phyloP scores from a whole-genome alignment of 805 yeast species.

The Zygosaccharomyces pseudorouxii region DNA sequence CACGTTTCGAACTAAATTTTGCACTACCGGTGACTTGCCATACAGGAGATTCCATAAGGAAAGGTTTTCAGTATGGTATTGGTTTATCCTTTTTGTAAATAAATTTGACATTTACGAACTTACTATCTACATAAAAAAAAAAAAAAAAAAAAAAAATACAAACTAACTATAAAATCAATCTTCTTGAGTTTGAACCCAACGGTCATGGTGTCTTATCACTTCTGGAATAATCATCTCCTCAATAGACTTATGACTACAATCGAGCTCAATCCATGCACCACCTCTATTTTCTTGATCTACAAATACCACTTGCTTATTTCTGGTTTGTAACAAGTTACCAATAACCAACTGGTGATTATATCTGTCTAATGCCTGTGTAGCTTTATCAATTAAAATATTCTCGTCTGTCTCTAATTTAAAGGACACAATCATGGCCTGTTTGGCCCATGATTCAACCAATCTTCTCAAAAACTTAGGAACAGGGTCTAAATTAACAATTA shows the following conservation, averaged over 20 bases:
- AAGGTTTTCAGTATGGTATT: slow-evolving; percentile 64
- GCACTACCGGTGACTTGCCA: slow-evolving; percentile 55
- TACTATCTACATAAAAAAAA: not conserved
- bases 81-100: slow-evolving; percentile 53
- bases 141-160: slow-evolving; percentile 1
- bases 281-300: slow-evolving; percentile 41
- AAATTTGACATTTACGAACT: slow-evolving; percentile 1
- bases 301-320: slow-evolving; percentile 84
- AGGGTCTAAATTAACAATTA: slow-evolving; percentile 84
- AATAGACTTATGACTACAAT: slow-evolving; percentile 44
- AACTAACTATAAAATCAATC: not conserved
- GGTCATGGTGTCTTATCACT: slow-evolving; percentile 57
- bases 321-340: slow-evolving; percentile 84
- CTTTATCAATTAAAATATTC: slow-evolving; percentile 64
- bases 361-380: slow-evolving; percentile 71
- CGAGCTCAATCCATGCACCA: slow-evolving; percentile 50
- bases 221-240: slow-evolving; percentile 79
- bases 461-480: slow-evolving; percentile 91
- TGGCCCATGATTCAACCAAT: slow-evolving; percentile 91
- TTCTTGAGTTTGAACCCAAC: slow-evolving; percentile 48
- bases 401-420: slow-evolving; percentile 91
- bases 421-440: slow-evolving; percentile 87
- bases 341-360: slow-evolving; percentile 92
- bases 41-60: slow-evolving; percentile 47
- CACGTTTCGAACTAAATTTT: slow-evolving; percentile 63